Base-by-base conservation (phyloP, 495 filamentous ascomycete genomes). In the Extremus antarcticus region DNA sequence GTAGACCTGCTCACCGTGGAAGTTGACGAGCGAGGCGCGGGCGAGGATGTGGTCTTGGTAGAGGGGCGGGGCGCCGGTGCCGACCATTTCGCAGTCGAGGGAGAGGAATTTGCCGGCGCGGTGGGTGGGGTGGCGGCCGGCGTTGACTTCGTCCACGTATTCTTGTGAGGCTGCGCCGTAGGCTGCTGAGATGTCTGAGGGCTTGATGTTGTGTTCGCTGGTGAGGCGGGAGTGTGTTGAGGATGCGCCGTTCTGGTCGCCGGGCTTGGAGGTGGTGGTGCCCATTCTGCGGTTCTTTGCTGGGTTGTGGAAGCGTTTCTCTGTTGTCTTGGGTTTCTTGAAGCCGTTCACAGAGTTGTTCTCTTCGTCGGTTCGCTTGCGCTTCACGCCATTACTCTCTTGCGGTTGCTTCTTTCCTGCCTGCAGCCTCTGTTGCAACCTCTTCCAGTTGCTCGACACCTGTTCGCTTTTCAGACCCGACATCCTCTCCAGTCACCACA, bases 51-150 rank as follows among this genome's bases (percentile, higher is more conserved):
- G 84, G 63, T 86, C 79, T 45, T 72, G 67, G 40, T 84, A 81
- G 40, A 66, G 61, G 21, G 69, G 63, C 2, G 76, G 76, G 32
- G 77, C 74, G 1, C 84, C 88, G 11, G 89, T 80, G 39, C 92
- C 92, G 17, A 98, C 91, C 92, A 98, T 98, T 72, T 98, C 92
- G 70, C 92, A 97, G 73, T 98, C 94, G 43, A 98, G 78, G 32
- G 88, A 85, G 43, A 98, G 68, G 64, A 92, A 97, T 76, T 88
- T 92, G 50, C 90, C 90, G 45, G 85, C 65, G 45, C 85, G 79
- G 4, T 75, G 66, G 20, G 60, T 57, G 2, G 61, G 39, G 53
- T 66, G 63, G 3, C 80, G 67, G 16, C 80, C 80, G 20, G 72
- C 69, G 67, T 84, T 80, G 23, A 62, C 47, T 50, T 51, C 54